Base-by-base conservation (phyloP, 805 yeast genomes). In the Starmerella potacharoeniae region DNA sequence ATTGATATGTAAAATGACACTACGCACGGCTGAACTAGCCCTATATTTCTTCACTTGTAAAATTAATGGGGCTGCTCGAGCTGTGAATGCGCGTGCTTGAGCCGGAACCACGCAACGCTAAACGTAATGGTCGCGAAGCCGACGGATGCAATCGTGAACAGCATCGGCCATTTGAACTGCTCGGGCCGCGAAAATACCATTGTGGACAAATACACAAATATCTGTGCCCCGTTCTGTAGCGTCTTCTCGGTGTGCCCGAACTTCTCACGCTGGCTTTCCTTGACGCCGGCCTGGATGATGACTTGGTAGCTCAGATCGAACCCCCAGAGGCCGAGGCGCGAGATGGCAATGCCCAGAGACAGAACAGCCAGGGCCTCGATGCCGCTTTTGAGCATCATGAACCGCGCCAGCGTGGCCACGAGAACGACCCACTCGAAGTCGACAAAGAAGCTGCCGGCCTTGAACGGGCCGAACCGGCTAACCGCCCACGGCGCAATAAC, bases 251-350 rank as follows among this genome's bases (percentile, higher is more conserved):
- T 44, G 11, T 72, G 59, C 8, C 75, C 68, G 35, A 68, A 72
- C 28, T 61, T 57, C 29, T 69, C 71, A 22, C 75, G 59, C 30
- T 63, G 59, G 11, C 65, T 66, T 45, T 67, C 67, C 22, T 58
- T 62, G 29, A 72, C 71, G 39, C 64, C 66, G 22, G 69, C 64
- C 47, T 71, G 75, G 30, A 72, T 62, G n/a, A 64, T 59, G 30
- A 66, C 61, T 55, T 71, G 74, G 1, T 69, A 62, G 31, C 72
- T 61, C 34, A 72, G 60, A 53, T 71, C 75, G 59, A 69, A 71
- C 31, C 76, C 74, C 75, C 76, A 73, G 9, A 73, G 60, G 1
- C 76, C 76, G 28, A 72, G 52, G 14, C 76, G 61, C 17, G 71
- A 66, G n/a, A 71, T 47, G 6, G 65, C 58, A 6, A 64, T 65